These are phyloP conservation scores for Sclerotinia glacialis DNA, from an alignment of 2,329 filamentous ascomycete species.

Conservation along the genomic window DNA sequence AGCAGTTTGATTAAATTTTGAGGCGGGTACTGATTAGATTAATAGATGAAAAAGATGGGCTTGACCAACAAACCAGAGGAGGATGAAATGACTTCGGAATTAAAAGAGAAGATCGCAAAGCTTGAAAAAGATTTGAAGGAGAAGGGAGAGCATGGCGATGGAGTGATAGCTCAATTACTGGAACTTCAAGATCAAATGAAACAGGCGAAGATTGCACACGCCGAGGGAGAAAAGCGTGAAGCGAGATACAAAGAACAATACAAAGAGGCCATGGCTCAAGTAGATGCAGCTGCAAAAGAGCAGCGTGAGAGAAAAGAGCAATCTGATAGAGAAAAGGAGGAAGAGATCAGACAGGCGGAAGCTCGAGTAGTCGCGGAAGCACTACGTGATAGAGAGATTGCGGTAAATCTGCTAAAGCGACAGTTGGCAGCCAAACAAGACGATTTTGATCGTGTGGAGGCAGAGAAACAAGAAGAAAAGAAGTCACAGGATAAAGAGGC, in stretches of 20 bases:
- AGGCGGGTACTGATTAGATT: background rate
- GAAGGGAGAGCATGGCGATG: background rate
- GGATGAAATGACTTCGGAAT: background rate
- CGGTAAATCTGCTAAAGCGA: background rate
- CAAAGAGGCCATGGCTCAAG: background rate
- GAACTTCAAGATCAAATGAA: background rate
- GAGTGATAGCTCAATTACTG: background rate
- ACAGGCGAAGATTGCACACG: background rate
- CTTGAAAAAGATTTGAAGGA: background rate
- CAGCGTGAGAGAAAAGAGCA: background rate
- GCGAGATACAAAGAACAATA: background rate
- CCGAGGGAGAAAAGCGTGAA: background rate
- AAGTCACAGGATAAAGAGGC: background rate
- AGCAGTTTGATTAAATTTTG: rapidly evolving
- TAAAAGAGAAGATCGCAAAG: background rate
- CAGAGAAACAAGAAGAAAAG: background rate
- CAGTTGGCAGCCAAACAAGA: background rate
- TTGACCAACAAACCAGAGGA: background rate
- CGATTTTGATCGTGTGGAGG: background rate
- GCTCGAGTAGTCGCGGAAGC: background rate
- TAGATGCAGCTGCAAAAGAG: background rate
- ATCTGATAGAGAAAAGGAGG: background rate
- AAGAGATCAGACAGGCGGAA: background rate
- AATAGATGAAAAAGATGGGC: background rate
- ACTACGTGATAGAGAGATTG: background rate